Evolutionary conservation across 345 rosid species (phyloP).

Genomic region (Cardiospermum halicacabum): DNA sequence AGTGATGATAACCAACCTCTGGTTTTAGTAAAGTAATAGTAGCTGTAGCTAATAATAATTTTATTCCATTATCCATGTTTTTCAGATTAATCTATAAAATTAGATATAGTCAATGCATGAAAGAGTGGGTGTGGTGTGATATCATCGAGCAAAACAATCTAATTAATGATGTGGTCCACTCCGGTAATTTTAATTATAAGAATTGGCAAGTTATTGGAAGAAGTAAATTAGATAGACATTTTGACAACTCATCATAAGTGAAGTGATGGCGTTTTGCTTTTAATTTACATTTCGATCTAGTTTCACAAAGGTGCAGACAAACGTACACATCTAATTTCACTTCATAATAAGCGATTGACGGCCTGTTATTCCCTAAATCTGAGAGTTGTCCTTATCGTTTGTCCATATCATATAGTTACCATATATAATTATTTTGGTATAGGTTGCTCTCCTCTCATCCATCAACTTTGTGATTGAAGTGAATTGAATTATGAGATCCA

Average conservation of each 20-base stretch:
- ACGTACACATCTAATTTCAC: not conserved
- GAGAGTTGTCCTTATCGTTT: not conserved
- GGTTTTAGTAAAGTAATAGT: constrained; percentile 17
- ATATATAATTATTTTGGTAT: no score
- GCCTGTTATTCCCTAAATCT: not conserved
- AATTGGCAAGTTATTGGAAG: not conserved
- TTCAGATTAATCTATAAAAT: no score
- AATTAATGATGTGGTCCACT: not conserved
- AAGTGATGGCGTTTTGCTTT: not conserved
- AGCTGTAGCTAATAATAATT: constrained; percentile 8
- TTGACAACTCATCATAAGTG: not conserved
- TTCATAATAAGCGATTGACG: not conserved
- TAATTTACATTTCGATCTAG: not conserved
- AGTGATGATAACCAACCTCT: constrained; percentile 11
- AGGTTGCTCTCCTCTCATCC: no score
- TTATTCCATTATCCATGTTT: no score
- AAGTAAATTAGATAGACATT: not conserved
- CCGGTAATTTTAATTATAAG: no score
- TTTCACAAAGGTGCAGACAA: not conserved
- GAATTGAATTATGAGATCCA: constrained; percentile 1
- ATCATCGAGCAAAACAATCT: not conserved
- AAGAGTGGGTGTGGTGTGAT: not conserved
- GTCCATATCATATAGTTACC: no score
- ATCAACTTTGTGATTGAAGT: no score
- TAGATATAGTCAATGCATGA: not conserved